These are phyloP conservation scores for Annona squamosa DNA, from an alignment of 164 flowering plant genomes.

Conservation along the genomic window DNA sequence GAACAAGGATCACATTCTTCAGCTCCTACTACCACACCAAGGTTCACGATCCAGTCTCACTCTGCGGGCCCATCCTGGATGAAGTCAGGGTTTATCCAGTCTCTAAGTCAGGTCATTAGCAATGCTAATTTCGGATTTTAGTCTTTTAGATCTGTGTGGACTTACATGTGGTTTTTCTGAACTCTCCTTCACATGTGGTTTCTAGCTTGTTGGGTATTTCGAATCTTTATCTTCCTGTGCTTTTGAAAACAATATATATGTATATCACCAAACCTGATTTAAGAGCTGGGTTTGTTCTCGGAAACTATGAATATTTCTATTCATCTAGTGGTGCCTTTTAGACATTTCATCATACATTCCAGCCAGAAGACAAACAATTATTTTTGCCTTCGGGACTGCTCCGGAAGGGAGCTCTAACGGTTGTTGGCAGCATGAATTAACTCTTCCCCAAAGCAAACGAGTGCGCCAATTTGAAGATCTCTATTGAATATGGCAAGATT, in stretches of 20 bases:
- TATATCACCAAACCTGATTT: background rate
- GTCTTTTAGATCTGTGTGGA: background rate
- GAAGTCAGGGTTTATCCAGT: slow-evolving; percentile 47
- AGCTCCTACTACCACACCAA: slow-evolving; percentile 82
- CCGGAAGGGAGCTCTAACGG: no score
- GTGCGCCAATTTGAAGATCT: no score
- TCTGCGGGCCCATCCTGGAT: slow-evolving; percentile 86
- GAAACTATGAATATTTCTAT: background rate
- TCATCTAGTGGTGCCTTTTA: background rate
- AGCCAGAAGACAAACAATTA: no score
- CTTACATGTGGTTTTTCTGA: background rate
- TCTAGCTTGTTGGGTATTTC: background rate
- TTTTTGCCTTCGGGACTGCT: no score
- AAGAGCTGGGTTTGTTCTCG: background rate
- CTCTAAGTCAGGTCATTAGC: background rate
- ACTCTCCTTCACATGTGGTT: background rate
- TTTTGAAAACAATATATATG: background rate
- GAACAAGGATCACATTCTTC: slow-evolving; percentile 78
- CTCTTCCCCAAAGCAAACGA: no score
- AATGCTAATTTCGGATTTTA: background rate
- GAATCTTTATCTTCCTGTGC: background rate
- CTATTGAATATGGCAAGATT: no score
- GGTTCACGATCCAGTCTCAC: slow-evolving; percentile 55
- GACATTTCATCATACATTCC: no score
- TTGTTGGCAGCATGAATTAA: no score